Conservation (phyloP, 495 filamentous ascomycete species). For the Aspergillus egyptiacus region DNA sequence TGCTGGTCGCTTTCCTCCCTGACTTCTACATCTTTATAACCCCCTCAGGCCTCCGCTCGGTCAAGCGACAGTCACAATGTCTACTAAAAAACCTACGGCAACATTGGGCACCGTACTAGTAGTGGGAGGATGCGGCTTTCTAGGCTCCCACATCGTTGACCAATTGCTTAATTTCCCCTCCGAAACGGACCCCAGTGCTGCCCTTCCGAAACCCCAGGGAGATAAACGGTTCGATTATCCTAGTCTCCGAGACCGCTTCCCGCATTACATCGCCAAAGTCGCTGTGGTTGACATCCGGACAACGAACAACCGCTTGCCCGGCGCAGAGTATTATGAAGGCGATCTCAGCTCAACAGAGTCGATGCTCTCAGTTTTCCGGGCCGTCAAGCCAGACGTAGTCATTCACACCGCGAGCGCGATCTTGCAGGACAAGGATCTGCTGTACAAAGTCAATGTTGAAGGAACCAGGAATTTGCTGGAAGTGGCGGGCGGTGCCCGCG, state of each 20-base stretch:
- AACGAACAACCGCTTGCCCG: conserved; percentile 64
- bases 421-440: conserved; percentile 40
- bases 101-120: conserved; percentile 47
- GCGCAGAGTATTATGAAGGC: conserved; percentile 72
- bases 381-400: conserved; percentile 75
- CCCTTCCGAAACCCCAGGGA: conserved; percentile 34
- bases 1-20: background rate
- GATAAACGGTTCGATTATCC: conserved; percentile 40
- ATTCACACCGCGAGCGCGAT: conserved; percentile 90
- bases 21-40: conserved; percentile 11
- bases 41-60: background rate
- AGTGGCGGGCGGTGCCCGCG: conserved; percentile 58
- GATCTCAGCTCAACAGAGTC: conserved; percentile 74
- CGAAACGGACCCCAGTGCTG: conserved; percentile 39
- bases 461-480: conserved; percentile 77
- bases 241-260: conserved; percentile 35
- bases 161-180: conserved; percentile 50
- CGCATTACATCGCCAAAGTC: conserved; percentile 48
- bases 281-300: conserved; percentile 85
- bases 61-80: conserved; percentile 22
- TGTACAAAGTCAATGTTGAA: conserved; percentile 81
- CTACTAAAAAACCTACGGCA: conserved; percentile 30
- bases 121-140: conserved; percentile 53
- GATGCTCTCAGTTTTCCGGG: conserved; percentile 60
- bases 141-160: conserved; percentile 55